Evolutionary conservation across 768 basidiomycete genomes (phyloP).

Genomic region (Leucocoprinus leucothites): DNA sequence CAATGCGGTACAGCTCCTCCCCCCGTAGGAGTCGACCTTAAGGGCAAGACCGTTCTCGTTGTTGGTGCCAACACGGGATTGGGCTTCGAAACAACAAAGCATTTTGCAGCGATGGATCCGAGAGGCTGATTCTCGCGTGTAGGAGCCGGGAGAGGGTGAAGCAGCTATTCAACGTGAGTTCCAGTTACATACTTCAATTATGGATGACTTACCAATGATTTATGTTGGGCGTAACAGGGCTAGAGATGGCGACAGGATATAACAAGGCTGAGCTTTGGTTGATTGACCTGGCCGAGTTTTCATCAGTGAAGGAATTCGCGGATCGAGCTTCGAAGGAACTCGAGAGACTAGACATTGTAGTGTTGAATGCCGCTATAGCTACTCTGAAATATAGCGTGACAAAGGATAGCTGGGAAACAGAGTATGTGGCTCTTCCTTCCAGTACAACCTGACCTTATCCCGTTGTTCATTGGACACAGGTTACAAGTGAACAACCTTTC

Average conservation of each 20-base stretch:
- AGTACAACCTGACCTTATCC: background rate
- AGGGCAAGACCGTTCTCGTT: constrained; percentile 45
- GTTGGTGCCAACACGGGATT: constrained; percentile 48
- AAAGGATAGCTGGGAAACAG: constrained; percentile 44
- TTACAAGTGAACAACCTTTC: constrained; percentile 44
- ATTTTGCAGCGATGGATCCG: constrained; percentile 43
- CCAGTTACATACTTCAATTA: background rate
- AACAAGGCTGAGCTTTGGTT: constrained; percentile 31
- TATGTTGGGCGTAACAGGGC: constrained; percentile 13
- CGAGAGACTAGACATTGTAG: constrained; percentile 37
- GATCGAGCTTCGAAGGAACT: constrained; percentile 29
- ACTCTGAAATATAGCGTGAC: constrained; percentile 22
- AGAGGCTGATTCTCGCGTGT: constrained; percentile 34
- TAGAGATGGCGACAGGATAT: constrained; percentile 29
- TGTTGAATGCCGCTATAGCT: constrained; percentile 39
- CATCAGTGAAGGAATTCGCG: constrained; percentile 32
- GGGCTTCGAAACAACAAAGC: constrained; percentile 44
- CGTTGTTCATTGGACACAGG: constrained; percentile 22
- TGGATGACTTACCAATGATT: background rate
- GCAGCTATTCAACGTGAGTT: constrained; percentile 32
- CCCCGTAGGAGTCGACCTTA: constrained; percentile 32
- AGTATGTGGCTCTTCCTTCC: constrained; percentile 24
- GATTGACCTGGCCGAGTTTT: constrained; percentile 35
- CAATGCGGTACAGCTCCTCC: constrained; percentile 19
- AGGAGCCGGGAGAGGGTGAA: constrained; percentile 30